Evolutionary conservation across 768 basidiomycete genomes (phyloP), one percentile per base, ranked within the genome.

Genomic region (Crepidotus variabilis): DNA sequence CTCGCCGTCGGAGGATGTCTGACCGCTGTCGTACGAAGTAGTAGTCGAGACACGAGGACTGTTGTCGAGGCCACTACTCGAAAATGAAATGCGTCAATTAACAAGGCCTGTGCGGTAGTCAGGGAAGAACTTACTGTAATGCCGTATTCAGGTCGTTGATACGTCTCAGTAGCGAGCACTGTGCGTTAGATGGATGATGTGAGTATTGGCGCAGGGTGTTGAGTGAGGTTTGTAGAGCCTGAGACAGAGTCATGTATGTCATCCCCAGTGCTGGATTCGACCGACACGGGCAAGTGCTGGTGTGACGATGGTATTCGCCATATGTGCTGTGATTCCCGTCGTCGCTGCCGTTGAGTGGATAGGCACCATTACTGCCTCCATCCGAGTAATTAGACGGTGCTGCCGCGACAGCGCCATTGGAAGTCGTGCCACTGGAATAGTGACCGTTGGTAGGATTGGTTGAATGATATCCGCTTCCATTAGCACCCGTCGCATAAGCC

Each of bases 71-170:
- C 78, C 81, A 68, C 80, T 83, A 63, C 60, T 62, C 47, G 48
- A 59, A 9, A 59, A 56, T 39, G 43, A 55, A 51, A n/a, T n/a
- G n/a, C n/a, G 45, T 50, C 50, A 50, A 53, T 28, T 22, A 23
- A 32, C 21, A 47, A 13, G 11, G 35, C 33, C 16, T 6, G 51
- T 22, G 14, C 14, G 49, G 47, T 34, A 54, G 35, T 14, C 16
- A 54, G 34, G 47, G 57, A 60, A 22, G 62, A 57, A 82, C 86
- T 67, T 71, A 90, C 88, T 85, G 85, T 72, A 90, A 76, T 32
- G 86, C 69, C 64, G 77, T 79, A 65, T 78, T 76, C 33, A 90
- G 75, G 59, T 88, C 85, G 48, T 77, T 69, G 57, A 87, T 83
- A 54, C 82, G 79, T 51, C 83, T 75, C 62, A 78, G 83, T 6